Base-by-base conservation (phyloP, 1,139 yeast species). In the Zygosaccharomyces pseudobailii region DNA sequence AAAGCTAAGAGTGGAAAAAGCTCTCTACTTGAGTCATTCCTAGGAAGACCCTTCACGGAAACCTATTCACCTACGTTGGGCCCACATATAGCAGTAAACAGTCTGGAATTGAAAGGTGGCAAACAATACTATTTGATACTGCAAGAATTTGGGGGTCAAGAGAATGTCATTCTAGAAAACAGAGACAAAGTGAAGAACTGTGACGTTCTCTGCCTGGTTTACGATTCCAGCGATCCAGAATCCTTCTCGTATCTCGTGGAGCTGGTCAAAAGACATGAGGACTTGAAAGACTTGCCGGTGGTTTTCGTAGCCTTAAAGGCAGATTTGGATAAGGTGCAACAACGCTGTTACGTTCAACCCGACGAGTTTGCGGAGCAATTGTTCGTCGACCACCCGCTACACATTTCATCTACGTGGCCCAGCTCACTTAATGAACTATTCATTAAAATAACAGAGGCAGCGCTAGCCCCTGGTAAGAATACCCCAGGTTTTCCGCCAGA, bases 151-250 rank as follows among this genome's bases (percentile, higher is more conserved):
- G 97, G 96, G 0, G 96, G 87, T 55, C 71, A 86, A 32, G 96
- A 88, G 61, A 81, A 86, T 0, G 95, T 95, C 0, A 81, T 89
- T 5, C 67, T 90, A 24, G 90, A 81, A 47, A 87, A 89, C 60
- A 75, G 75, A 42, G 66, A 72, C n/a, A 75, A 89, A 40, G 65
- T 92, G 17, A 88, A 86, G 46, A 85, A 84, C 48, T 92, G 97
- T 67, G 98, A 92, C 65, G 96, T 89, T 2, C 68, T 92, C 1
- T 92, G 97, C 65, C 77, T 86, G 61, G 78, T 89, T 0, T 92
- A 92, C 65, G 98, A 92, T 65, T 88, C 97, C 0, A 84, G 96
- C 0, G 97, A 92, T 62, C 97, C 98, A 0, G 95, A 90, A 47
- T 87, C 96, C 44, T 92, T 92, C 66, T 87, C 89, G 46, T 83